These are phyloP conservation scores for Chernovozyma aurita DNA, from an alignment of 1,139 yeast genomes.

Conservation along the genomic window DNA sequence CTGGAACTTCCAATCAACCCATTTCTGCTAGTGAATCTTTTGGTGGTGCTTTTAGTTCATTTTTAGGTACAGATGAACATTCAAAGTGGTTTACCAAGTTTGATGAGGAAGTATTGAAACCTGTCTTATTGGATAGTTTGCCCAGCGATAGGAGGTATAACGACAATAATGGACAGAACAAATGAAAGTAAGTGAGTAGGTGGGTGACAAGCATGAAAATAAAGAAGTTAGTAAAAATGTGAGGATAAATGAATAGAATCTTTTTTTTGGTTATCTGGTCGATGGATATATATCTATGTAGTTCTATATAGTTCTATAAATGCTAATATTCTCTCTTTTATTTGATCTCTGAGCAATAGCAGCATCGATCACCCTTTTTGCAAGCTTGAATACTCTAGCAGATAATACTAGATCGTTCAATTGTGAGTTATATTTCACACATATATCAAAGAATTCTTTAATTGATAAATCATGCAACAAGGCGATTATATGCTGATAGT, in stretches of 20 bases:
- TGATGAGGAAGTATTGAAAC: conserved; percentile 94
- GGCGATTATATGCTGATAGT: conserved; percentile 37
- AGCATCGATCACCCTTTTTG: conserved; percentile 67
- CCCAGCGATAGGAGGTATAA: conserved; percentile 16
- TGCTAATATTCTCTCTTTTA: conserved; percentile 1
- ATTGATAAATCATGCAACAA: conserved; percentile 59
- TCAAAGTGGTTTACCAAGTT: conserved; percentile 90
- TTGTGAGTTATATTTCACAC: conserved; percentile 56
- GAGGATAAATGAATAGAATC: too few relatives aligned
- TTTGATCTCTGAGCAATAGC: conserved; percentile 45
- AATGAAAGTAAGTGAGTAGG: not conserved
- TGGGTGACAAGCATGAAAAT: conserved; percentile 1
- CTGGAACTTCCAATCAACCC: not conserved
- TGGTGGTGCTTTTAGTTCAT: conserved; percentile 36
- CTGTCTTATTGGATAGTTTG: conserved; percentile 73
- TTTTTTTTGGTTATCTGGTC: too few relatives aligned
- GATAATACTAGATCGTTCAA: conserved; percentile 60
- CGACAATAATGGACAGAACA: conserved; percentile 6
- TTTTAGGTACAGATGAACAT: conserved; percentile 64
- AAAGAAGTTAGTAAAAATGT: not conserved
- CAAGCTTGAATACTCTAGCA: conserved; percentile 60
- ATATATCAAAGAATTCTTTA: conserved; percentile 59
- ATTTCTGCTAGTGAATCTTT: not conserved
- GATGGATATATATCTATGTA: not conserved
- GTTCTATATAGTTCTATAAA: conserved; percentile 2